A percentile compares a stretch with the other conserved stretches of the same genome.
Conservation (phyloP, 2,329 filamentous ascomycete genomes). For the Diaporthe sp. region DNA sequence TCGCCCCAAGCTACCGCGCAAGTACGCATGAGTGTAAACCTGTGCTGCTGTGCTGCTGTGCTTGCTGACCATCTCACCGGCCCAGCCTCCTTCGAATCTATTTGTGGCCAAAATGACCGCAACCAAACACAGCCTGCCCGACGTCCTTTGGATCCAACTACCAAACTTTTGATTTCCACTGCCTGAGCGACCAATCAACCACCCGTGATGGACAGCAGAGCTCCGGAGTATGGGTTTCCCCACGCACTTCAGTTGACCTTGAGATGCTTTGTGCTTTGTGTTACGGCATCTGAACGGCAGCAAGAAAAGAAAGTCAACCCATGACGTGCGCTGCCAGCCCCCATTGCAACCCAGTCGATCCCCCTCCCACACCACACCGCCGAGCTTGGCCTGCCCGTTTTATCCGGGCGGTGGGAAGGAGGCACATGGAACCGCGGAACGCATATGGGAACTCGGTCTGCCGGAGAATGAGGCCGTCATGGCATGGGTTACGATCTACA, state of each 20-base stretch:
- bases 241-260: not conserved
- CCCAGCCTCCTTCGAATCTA: conserved; percentile 30
- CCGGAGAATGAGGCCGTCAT: conserved; percentile 16
- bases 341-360: conserved; percentile 14
- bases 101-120: not conserved
- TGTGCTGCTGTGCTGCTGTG: not conserved
- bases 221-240: conserved; percentile 9
- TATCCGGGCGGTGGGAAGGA: conserved; percentile 3
- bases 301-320: not conserved
- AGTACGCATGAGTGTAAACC: not conserved
- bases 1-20: not conserved
- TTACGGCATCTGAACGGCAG: not conserved
- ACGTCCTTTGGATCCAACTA: conserved; percentile 1
- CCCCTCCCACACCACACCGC: conserved; percentile 16
- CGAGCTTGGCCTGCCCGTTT: conserved; percentile 17
- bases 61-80: conserved; percentile 15
- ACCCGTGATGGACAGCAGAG: not conserved
- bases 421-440: not conserved
- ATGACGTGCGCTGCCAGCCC: conserved; percentile 22
- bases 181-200: not conserved
- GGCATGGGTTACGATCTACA: conserved; percentile 15
- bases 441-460: conserved; percentile 2
- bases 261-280: conserved; percentile 4
- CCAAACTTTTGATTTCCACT: not conserved
- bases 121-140: conserved; percentile 12